These are phyloP conservation scores for Fusarium kyushuense DNA, from an alignment of 2,329 filamentous ascomycete genomes.

Conservation along the genomic window DNA sequence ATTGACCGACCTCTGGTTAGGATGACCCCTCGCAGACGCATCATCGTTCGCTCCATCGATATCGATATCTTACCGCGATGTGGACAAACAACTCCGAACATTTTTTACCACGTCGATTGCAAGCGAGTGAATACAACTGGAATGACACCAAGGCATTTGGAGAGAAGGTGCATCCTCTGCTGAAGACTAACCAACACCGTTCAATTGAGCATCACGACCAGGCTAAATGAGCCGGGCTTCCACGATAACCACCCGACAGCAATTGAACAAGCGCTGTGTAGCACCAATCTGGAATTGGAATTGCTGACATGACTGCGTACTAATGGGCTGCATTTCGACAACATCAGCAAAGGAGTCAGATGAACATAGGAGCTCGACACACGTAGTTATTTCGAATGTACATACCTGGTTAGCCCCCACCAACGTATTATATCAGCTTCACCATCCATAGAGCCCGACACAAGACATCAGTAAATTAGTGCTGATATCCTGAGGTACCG, in stretches of 20 bases:
- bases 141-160: neutral
- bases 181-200: neutral
- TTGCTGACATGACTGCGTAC: neutral
- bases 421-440: constrained; percentile 4
- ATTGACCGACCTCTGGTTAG: neutral
- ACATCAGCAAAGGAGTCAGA: neutral
- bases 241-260: neutral
- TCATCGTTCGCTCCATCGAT: neutral
- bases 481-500: constrained; percentile 14
- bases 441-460: neutral
- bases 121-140: neutral
- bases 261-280: neutral
- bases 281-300: neutral
- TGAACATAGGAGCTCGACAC: neutral
- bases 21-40: neutral
- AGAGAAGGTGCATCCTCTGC: neutral
- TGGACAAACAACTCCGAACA: neutral
- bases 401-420: constrained; percentile 3
- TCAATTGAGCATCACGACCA: neutral
- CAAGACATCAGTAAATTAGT: constrained; percentile 7
- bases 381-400: neutral
- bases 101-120: too few relatives aligned
- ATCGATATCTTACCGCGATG: neutral
- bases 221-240: neutral
- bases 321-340: neutral